Percentiles rank a stretch among this genome's conserved stretches.
These are phyloP conservation scores for Nigrospora sphaerica DNA, from an alignment of 2,329 filamentous ascomycete genomes.

Conservation along the genomic window DNA sequence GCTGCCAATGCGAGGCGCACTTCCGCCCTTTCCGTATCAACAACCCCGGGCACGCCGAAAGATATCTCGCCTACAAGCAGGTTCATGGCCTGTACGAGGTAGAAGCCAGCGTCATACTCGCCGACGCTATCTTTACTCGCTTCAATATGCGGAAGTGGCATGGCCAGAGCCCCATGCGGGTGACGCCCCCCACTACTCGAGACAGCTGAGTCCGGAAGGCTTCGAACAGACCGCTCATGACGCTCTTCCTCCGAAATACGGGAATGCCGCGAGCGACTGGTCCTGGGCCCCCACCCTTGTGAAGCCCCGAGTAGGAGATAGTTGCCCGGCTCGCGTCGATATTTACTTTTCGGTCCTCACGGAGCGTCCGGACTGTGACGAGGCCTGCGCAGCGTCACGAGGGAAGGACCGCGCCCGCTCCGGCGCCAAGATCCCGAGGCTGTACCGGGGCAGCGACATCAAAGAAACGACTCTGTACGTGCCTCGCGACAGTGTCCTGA, in stretches of 20 bases:
- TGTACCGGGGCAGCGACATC: neutral
- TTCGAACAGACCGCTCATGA: slow-evolving; percentile 3
- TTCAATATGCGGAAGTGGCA: neutral
- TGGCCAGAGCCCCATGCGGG: slow-evolving; percentile 1
- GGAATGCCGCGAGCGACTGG: neutral
- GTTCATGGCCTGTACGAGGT: slow-evolving; percentile 8
- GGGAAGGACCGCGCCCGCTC: neutral
- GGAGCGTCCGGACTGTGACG: neutral
- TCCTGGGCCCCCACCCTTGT: too few species aligned
- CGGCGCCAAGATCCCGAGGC: neutral
- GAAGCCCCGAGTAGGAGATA: too few species aligned
- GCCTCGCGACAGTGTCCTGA: too few species aligned
- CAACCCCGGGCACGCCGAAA: slow-evolving; percentile 9
- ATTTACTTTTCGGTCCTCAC: neutral
- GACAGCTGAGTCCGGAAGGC: neutral
- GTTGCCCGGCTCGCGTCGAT: too few species aligned
- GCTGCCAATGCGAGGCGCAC: neutral
- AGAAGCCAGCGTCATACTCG: slow-evolving; percentile 11
- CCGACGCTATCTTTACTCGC: slow-evolving; percentile 7
- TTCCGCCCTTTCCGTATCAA: slow-evolving; percentile 1
- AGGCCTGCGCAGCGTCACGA: neutral
- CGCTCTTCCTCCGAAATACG: neutral
- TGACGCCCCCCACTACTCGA: neutral
- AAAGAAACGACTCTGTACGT: neutral
- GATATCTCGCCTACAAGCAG: slow-evolving; percentile 17